Conservation (phyloP, 495 filamentous ascomycete species). For the Annulohypoxylon moriforme region DNA sequence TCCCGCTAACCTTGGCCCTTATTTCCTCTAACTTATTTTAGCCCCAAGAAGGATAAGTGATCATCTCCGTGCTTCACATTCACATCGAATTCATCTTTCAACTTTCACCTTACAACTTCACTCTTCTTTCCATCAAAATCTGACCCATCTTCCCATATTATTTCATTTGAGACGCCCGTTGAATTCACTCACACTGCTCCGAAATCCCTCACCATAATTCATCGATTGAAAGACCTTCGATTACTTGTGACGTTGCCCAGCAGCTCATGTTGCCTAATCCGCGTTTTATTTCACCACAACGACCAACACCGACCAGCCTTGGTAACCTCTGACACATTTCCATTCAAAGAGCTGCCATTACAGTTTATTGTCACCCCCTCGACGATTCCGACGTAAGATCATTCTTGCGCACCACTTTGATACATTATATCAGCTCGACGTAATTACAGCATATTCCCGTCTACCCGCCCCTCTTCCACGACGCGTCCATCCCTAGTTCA, state of each 20-base stretch:
- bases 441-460: not conserved
- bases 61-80: slow-evolving; percentile 13
- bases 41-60: slow-evolving; percentile 13
- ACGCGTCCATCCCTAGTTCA: not conserved
- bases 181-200: not conserved
- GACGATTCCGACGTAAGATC: not conserved
- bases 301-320: not conserved
- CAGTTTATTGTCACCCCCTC: not conserved
- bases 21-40: slow-evolving; percentile 11
- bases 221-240: not conserved
- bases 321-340: not conserved
- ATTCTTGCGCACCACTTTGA: not conserved
- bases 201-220: not conserved
- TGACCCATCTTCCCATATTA: not conserved
- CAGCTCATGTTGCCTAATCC: slow-evolving; percentile 4
- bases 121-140: slow-evolving; percentile 11
- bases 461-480: not conserved
- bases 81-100: not conserved
- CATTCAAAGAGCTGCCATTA: not conserved
- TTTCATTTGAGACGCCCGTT: not conserved
- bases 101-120: not conserved
- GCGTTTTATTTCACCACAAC: not conserved
- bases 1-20: not conserved
- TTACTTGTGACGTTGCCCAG: not conserved
- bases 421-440: not conserved